Conservation (phyloP, 1,284 basidiomycete species). For the Schizophyllum amplum region DNA sequence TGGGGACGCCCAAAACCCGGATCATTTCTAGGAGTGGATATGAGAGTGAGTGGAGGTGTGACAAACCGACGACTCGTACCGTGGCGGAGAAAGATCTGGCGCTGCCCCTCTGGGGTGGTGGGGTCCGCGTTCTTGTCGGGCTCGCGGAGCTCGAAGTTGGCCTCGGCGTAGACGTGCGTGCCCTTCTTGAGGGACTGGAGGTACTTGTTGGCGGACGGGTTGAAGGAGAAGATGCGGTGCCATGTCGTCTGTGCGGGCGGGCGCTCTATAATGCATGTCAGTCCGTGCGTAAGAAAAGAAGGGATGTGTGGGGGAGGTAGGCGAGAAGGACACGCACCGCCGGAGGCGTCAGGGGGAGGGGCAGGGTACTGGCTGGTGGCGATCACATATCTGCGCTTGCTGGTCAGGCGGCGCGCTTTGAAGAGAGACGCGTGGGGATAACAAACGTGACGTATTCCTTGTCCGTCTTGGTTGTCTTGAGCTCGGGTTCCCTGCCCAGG, state of each 20-base stretch:
- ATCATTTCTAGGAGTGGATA: neutral
- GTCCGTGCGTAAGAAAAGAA: too few relatives aligned
- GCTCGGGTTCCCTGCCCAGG: conserved; percentile 62
- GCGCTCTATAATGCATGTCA: conserved; percentile 39
- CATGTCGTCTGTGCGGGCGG: conserved; percentile 50
- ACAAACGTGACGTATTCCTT: conserved; percentile 71
- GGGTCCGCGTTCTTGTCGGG: conserved; percentile 56
- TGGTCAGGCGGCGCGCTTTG: conserved; percentile 1
- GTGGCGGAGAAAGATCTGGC: conserved; percentile 72
- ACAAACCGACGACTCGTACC: conserved; percentile 33
- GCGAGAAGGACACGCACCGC: conserved; percentile 36
- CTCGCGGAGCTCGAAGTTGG: conserved; percentile 65
- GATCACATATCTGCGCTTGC: conserved; percentile 48
- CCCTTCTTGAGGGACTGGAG: conserved; percentile 61
- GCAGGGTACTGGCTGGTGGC: conserved; percentile 58
- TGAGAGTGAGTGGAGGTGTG: neutral
- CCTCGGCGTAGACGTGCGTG: conserved; percentile 67
- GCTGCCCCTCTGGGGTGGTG: conserved; percentile 56
- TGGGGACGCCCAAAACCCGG: neutral
- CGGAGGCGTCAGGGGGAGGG: conserved; percentile 48
- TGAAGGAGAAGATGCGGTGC: conserved; percentile 71
- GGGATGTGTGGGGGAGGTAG: neutral
- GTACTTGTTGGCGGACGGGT: conserved; percentile 44
- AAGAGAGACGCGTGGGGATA: conserved; percentile 1
- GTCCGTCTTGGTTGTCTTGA: conserved; percentile 58